These are phyloP conservation scores for Brassica hybrid DNA, from an alignment of 441 rosid genomes.

Conservation along the genomic window DNA sequence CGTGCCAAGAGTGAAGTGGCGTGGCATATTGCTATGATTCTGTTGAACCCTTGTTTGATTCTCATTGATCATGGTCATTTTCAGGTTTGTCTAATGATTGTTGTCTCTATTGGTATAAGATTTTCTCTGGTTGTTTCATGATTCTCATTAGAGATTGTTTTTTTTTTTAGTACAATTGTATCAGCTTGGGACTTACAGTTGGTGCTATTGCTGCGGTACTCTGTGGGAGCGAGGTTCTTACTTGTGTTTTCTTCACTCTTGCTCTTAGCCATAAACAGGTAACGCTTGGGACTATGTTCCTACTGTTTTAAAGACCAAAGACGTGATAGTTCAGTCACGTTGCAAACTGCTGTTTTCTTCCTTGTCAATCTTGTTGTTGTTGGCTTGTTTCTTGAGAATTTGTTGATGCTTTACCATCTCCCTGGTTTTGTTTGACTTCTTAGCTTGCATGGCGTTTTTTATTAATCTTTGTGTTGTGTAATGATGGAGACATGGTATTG, in stretches of 20 bases:
- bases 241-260: conserved; percentile 71
- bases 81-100: conserved; percentile 59
- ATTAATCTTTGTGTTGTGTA: too few species aligned
- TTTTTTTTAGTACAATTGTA: conserved; percentile 73
- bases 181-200: conserved; percentile 83
- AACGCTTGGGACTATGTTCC: not conserved
- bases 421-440: not conserved
- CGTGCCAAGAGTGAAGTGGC: conserved; percentile 47
- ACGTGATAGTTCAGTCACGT: not conserved
- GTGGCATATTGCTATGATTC: conserved; percentile 74
- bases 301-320: not conserved
- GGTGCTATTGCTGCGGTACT: conserved; percentile 84
- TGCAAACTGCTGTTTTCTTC: not conserved
- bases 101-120: conserved; percentile 25
- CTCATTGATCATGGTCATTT: conserved; percentile 94
- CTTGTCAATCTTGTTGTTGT: not conserved
- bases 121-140: conserved; percentile 15
- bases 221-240: conserved; percentile 65
- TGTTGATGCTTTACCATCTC: not conserved
- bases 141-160: conserved; percentile 19
- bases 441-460: too few species aligned
- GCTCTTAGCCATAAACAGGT: conserved; percentile 99
- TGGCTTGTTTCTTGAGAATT: not conserved
- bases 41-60: conserved; percentile 80
- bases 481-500: too few species aligned